Evolutionary conservation across 129 eudicot genomes (phyloP).

Genomic region (Flaveria linearis): DNA sequence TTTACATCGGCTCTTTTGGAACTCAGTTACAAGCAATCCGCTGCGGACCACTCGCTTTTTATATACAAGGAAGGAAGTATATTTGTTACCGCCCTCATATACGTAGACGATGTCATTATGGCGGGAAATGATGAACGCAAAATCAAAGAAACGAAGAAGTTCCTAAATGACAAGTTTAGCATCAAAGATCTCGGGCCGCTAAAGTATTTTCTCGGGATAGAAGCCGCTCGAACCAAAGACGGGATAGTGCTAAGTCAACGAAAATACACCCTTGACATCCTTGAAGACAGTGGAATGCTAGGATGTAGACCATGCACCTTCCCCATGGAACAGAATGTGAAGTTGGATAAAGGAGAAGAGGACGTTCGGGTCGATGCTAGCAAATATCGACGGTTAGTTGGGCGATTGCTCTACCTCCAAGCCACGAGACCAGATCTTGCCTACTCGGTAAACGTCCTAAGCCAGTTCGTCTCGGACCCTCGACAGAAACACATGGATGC

Average conservation of each 20-base stretch:
- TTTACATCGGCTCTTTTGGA: not conserved
- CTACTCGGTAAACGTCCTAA: too few species aligned
- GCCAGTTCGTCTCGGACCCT: too few species aligned
- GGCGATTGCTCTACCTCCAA: too few species aligned
- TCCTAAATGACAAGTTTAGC: not conserved
- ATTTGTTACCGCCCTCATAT: slow-evolving; percentile 4
- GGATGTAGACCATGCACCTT: too few species aligned
- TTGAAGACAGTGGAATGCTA: too few species aligned
- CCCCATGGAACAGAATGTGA: too few species aligned
- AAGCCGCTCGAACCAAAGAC: not conserved
- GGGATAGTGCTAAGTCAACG: not conserved
- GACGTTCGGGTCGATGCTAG: too few species aligned
- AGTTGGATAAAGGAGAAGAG: too few species aligned
- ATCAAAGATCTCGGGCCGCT: slow-evolving; percentile 17
- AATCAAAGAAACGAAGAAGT: not conserved
- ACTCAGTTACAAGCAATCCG: not conserved
- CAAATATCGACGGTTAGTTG: too few species aligned
- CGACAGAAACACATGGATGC: too few species aligned
- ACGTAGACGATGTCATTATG: slow-evolving; percentile 12
- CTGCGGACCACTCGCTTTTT: not conserved
- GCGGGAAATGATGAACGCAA: not conserved
- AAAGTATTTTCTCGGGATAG: slow-evolving; percentile 16
- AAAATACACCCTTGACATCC: not conserved
- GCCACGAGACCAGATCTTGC: too few species aligned
- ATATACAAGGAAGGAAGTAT: not conserved